These are phyloP conservation scores for Rhodotorula sp. DNA, from an alignment of 1,284 basidiomycete genomes.

Conservation along the genomic window DNA sequence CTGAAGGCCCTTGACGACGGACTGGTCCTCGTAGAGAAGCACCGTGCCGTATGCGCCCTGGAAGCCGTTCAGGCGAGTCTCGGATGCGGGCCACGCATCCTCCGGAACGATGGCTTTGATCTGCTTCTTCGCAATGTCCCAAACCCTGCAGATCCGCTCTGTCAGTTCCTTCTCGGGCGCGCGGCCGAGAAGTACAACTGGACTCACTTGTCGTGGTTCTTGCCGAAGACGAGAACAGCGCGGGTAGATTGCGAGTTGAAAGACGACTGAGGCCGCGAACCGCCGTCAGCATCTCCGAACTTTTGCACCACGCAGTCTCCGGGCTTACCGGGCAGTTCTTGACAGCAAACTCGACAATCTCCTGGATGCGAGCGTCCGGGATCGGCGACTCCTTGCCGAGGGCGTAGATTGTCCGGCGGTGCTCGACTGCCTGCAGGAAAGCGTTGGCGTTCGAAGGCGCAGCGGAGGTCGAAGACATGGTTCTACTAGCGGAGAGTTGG, in stretches of 20 bases:
- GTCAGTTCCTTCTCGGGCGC: not conserved
- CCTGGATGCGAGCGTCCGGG: slow-evolving; percentile 49
- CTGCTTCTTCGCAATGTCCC: slow-evolving; percentile 35
- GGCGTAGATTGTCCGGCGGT: slow-evolving; percentile 53
- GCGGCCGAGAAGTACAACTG: not conserved
- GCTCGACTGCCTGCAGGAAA: slow-evolving; percentile 35
- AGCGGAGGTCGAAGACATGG: not conserved
- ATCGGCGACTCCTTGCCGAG: slow-evolving; percentile 51
- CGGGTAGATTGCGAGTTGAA: slow-evolving; percentile 55
- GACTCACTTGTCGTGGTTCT: slow-evolving; percentile 19
- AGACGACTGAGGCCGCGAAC: slow-evolving; percentile 31
- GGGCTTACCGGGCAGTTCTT: slow-evolving; percentile 50
- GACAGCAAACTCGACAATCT: slow-evolving; percentile 52
- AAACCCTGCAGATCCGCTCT: not conserved
- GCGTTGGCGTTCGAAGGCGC: not conserved
- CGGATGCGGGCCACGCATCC: slow-evolving; percentile 32
- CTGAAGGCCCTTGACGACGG: slow-evolving; percentile 44
- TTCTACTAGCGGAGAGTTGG: not conserved
- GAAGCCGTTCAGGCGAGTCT: slow-evolving; percentile 48
- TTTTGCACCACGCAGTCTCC: not conserved
- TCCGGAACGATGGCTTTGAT: slow-evolving; percentile 43
- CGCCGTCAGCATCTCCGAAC: not conserved
- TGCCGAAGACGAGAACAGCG: slow-evolving; percentile 45
- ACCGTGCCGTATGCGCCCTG: slow-evolving; percentile 54
- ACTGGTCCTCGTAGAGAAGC: slow-evolving; percentile 53